Evolutionary conservation across 1,284 basidiomycete genomes (phyloP), one percentile per base, ranked within the genome.

Genomic region (Apiotrichum akiyoshidainum): DNA sequence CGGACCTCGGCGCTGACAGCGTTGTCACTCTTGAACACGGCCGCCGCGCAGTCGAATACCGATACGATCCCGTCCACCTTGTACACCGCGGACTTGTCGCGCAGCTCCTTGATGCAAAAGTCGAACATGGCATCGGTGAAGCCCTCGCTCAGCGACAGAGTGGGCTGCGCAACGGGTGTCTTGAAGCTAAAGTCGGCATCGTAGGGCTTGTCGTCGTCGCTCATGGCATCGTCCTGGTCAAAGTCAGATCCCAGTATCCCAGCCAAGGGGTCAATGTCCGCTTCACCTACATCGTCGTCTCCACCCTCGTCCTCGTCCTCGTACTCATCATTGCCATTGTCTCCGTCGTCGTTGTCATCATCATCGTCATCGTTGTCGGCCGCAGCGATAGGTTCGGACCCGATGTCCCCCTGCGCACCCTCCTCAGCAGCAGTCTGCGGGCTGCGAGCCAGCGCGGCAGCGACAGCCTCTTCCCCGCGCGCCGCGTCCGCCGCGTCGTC

Each of bases 41-140:
- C 35, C 2, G 34, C 52, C 1, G 55, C 55, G 11, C 13, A 35
- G 22, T 61, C 59, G 34, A 48, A 21, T 9, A 57, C 49, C 9
- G 47, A 35, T 21, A 53, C 50, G n/a, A 56, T 37, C 5, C 44
- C 55, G 8, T 41, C 44, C 39, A 34, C 31, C 41, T 46, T 39
- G 49, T 26, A 54, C 9, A 61, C 13, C 45, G 40, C n/a, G 22
- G 59, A 55, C 53, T 61, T 61, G 37, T 54, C 52, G 19, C 53
- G 59, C 49, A 61, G 56, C 55, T 61, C 59, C 12, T 33, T 26
- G 45, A 61, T 41, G 45, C 37, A 35, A 10, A n/a, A 61, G 40
- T 55, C 55, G 26, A 51, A 61, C 59, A 61, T 61, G 14, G 16
- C 26, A 26, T 61, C 56, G 2, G 52, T 34, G 48, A 61, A 61